phyloP scores from a whole-genome alignment of 257 asterid genomes.

The Nicotiana paniculata region DNA sequence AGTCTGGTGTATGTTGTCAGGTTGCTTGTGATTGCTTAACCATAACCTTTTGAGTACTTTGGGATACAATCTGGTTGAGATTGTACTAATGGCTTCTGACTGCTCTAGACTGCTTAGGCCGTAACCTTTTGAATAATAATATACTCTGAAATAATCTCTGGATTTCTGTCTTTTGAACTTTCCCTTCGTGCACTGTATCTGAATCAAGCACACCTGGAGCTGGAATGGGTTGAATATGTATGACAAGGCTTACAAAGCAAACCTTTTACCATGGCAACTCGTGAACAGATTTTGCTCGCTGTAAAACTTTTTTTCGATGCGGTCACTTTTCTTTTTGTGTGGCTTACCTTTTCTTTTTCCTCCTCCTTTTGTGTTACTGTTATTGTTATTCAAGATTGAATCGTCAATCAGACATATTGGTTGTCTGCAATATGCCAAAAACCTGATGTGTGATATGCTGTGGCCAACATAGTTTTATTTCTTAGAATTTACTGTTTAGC shows the following conservation, averaged over 20 bases:
- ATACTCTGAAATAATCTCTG: background rate
- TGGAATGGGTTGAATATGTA: background rate
- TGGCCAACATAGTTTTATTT: background rate
- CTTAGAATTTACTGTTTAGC: background rate
- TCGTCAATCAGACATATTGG: background rate
- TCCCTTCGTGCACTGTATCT: background rate
- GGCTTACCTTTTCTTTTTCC: background rate
- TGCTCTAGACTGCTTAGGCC: background rate
- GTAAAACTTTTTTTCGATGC: background rate
- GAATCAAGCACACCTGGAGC: background rate
- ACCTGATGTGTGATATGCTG: background rate
- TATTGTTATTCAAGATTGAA: background rate
- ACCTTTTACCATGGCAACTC: background rate
- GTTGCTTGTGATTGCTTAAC: background rate
- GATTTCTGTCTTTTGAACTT: background rate
- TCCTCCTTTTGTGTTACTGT: background rate
- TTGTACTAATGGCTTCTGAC: background rate
- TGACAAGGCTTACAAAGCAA: conserved; percentile 3
- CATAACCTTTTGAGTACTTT: background rate
- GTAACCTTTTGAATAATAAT: background rate
- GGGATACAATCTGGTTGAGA: background rate
- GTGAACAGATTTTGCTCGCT: background rate
- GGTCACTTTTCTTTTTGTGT: background rate
- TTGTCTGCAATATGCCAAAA: background rate
- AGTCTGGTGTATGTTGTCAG: background rate